phyloP scores from a whole-genome alignment of 2,329 filamentous ascomycete species.

The Nemania sp. region DNA sequence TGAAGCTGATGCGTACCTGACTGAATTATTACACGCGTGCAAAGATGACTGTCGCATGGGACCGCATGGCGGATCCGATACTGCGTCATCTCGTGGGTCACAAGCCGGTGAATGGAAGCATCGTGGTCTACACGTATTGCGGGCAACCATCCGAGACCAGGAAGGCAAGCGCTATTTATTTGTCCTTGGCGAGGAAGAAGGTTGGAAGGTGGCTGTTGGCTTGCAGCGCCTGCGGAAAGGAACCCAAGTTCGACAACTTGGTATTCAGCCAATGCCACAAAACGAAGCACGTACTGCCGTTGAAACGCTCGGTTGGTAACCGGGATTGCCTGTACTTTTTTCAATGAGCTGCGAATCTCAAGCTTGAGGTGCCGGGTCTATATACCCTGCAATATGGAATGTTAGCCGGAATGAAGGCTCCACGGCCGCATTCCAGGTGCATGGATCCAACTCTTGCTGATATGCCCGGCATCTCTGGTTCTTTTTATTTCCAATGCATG shows the following conservation, averaged over 20 bases:
- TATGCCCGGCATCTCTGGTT: slow-evolving; percentile 20
- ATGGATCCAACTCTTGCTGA: slow-evolving; percentile 2
- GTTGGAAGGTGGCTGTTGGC: slow-evolving; percentile 74
- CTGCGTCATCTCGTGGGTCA: slow-evolving; percentile 54
- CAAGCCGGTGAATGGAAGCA: slow-evolving; percentile 67
- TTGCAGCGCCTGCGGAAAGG: slow-evolving; percentile 71
- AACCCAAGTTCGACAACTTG: slow-evolving; percentile 69
- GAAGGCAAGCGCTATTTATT: slow-evolving; percentile 76
- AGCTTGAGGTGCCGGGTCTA: slow-evolving; percentile 32
- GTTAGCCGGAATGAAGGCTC: slow-evolving; percentile 19
- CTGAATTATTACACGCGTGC: slow-evolving; percentile 72
- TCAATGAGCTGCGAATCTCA: background rate
- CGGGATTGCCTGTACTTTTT: background rate
- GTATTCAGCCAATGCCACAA: slow-evolving; percentile 67
- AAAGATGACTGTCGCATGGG: slow-evolving; percentile 71
- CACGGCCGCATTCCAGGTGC: slow-evolving; percentile 29
- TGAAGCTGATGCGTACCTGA: slow-evolving; percentile 74
- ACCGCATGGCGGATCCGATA: slow-evolving; percentile 60
- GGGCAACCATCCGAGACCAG: slow-evolving; percentile 73
- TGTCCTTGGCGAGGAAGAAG: slow-evolving; percentile 72
- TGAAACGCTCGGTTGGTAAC: slow-evolving; percentile 69
- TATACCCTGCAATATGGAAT: slow-evolving; percentile 31
- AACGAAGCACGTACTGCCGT: slow-evolving; percentile 67
- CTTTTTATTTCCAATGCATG: slow-evolving; percentile 44
- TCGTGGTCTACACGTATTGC: slow-evolving; percentile 70